phyloP scores from a whole-genome alignment of 495 filamentous ascomycete species.

The Rhypophila decipiens region DNA sequence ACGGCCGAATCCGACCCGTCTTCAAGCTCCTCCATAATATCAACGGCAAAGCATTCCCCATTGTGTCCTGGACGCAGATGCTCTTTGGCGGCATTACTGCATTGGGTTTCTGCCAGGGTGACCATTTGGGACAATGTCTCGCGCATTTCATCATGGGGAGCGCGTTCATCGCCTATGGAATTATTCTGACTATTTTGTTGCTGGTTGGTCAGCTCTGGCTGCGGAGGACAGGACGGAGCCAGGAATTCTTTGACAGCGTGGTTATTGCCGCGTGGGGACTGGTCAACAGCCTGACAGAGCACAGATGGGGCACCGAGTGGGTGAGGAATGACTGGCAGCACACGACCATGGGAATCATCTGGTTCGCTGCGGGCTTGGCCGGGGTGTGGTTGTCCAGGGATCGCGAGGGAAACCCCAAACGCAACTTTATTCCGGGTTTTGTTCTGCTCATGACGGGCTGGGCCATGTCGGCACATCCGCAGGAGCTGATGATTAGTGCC shows the following conservation, averaged over 20 bases:
- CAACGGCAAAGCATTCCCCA: constrained; percentile 78
- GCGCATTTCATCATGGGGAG: constrained; percentile 99
- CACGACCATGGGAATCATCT: constrained; percentile 93
- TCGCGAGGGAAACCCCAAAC: constrained; percentile 75
- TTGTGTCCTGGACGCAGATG: constrained; percentile 92
- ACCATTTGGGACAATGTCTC: constrained; percentile 87
- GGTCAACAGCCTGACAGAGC: constrained; percentile 97
- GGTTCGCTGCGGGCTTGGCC: constrained; percentile 89
- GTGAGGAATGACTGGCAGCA: constrained; percentile 95
- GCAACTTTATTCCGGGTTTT: constrained; percentile 87
- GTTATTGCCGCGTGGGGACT: constrained; percentile 92
- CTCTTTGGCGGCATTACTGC: constrained; percentile 91
- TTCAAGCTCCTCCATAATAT: constrained; percentile 71
- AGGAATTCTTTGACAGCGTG: constrained; percentile 94
- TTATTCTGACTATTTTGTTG: constrained; percentile 78
- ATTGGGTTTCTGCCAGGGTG: constrained; percentile 87
- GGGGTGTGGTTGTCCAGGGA: constrained; percentile 87
- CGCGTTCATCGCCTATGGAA: constrained; percentile 91
- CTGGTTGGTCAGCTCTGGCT: constrained; percentile 87
- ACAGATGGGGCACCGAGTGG: constrained; percentile 86
- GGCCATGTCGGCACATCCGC: constrained; percentile 86
- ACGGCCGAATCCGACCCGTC: constrained; percentile 67
- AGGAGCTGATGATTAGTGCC: constrained; percentile 72
- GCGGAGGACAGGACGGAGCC: constrained; percentile 73
- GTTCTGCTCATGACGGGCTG: constrained; percentile 92